These are phyloP conservation scores for Agrocybe praecox DNA, from an alignment of 768 basidiomycete genomes.

Conservation along the genomic window DNA sequence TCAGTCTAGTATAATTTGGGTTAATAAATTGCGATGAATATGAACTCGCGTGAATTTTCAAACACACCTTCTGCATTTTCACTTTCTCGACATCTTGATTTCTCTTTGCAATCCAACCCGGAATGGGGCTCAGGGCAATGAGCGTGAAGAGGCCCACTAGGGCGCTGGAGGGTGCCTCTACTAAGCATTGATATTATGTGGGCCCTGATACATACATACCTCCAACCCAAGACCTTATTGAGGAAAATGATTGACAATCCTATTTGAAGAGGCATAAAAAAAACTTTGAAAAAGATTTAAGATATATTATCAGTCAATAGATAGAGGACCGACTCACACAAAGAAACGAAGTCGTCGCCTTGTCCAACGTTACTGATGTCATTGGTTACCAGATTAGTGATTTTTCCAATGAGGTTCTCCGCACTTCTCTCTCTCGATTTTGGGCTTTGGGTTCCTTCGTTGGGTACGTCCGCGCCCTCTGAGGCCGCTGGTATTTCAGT, in stretches of 20 bases:
- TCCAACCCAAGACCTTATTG: constrained; percentile 1
- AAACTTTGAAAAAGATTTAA: constrained; percentile 20
- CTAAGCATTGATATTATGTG: too few relatives aligned
- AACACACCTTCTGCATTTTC: constrained; percentile 47
- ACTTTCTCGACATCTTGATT: constrained; percentile 48
- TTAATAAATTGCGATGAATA: neutral
- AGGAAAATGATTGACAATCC: constrained; percentile 21
- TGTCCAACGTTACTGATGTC: constrained; percentile 46
- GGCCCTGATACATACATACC: constrained; percentile 1
- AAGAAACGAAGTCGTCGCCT: constrained; percentile 33
- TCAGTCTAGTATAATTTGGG: neutral
- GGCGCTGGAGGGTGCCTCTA: constrained; percentile 46
- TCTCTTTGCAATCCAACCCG: constrained; percentile 54
- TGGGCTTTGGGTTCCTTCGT: neutral
- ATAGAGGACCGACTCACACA: constrained; percentile 15
- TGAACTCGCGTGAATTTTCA: neutral
- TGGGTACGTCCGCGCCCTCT: neutral
- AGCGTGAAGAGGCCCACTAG: constrained; percentile 60
- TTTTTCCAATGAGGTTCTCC: constrained; percentile 66
- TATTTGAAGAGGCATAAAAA: constrained; percentile 46
- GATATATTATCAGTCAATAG: neutral
- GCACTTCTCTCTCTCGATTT: constrained; percentile 20
- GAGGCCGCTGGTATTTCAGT: constrained; percentile 5
- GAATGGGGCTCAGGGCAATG: constrained; percentile 54
- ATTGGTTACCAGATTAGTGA: constrained; percentile 75